Conservation (phyloP, 2,329 filamentous ascomycete species). For the Emergomyces pasteurianus region DNA sequence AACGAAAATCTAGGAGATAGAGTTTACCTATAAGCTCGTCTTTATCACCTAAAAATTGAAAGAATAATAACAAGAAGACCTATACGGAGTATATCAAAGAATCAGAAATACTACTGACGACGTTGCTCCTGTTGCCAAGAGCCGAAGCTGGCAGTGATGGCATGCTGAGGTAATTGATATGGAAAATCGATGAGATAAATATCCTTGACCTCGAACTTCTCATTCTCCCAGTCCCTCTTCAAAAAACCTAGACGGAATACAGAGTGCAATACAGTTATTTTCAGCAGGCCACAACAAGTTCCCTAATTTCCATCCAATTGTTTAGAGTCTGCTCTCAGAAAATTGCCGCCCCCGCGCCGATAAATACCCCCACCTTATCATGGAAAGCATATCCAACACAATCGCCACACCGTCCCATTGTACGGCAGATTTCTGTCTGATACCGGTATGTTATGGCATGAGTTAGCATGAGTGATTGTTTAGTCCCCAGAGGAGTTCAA, state of each 20-base stretch:
- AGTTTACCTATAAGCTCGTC: too few species aligned
- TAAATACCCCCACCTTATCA: not conserved
- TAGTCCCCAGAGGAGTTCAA: not conserved
- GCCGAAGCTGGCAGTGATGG: not conserved
- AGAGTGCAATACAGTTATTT: not conserved
- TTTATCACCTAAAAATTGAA: too few species aligned
- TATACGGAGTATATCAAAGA: not conserved
- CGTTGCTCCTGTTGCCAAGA: not conserved
- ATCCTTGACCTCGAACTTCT: not conserved
- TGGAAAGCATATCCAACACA: not conserved
- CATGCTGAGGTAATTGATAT: not conserved
- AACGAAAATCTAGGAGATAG: too few species aligned
- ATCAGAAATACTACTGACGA: not conserved
- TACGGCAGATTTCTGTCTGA: constrained; percentile 82
- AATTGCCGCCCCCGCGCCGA: not conserved
- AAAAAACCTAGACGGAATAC: not conserved
- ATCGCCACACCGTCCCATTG: constrained; percentile 57
- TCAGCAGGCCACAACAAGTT: not conserved
- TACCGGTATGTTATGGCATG: constrained; percentile 49
- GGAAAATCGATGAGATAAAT: not conserved
- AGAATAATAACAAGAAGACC: not conserved
- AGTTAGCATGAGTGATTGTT: not conserved
- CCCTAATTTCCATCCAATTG: not conserved
- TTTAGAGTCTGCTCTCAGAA: not conserved
- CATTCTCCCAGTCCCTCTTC: not conserved